Conservation (phyloP, 2,329 filamentous ascomycete genomes). For the Sarocladiaceae sp. region DNA sequence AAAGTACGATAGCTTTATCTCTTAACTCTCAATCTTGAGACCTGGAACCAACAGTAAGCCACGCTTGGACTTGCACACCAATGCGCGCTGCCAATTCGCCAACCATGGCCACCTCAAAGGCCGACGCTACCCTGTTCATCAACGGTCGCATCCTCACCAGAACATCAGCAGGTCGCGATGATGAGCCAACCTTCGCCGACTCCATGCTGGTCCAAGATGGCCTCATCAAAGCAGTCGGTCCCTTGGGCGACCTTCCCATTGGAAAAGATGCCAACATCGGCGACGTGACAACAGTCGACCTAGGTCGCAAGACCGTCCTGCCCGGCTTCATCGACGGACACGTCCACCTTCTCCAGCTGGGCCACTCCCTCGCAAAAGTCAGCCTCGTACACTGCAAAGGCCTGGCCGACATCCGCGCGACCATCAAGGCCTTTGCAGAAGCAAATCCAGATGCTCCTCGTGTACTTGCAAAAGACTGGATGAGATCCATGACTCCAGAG, state of each 20-base stretch:
- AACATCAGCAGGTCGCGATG: constrained; percentile 19
- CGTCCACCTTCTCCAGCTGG: constrained; percentile 45
- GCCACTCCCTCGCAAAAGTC: constrained; percentile 43
- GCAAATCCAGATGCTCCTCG: constrained; percentile 31
- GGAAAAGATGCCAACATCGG: neutral
- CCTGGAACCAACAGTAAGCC: no score
- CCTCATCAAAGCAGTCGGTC: constrained; percentile 28
- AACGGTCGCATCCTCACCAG: constrained; percentile 24
- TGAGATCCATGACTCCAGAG: constrained; percentile 37
- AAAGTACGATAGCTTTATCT: no score
- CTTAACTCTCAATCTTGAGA: no score
- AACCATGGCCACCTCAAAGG: neutral
- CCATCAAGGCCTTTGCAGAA: constrained; percentile 35
- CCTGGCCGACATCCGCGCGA: constrained; percentile 37
- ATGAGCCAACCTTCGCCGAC: constrained; percentile 23
- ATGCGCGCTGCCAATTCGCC: no score
- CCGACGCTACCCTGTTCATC: constrained; percentile 16
- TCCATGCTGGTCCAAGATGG: constrained; percentile 30
- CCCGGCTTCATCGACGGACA: constrained; percentile 51
- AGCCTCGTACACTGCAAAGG: constrained; percentile 36
- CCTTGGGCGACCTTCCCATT: constrained; percentile 5
- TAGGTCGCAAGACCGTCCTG: constrained; percentile 25
- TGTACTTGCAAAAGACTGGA: constrained; percentile 38
- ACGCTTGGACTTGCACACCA: no score
- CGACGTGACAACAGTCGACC: neutral